Percentiles rank a stretch among this genome's conserved stretches.
These are phyloP conservation scores for Ceriops tagal DNA, from an alignment of 345 rosid species.

Conservation along the genomic window DNA sequence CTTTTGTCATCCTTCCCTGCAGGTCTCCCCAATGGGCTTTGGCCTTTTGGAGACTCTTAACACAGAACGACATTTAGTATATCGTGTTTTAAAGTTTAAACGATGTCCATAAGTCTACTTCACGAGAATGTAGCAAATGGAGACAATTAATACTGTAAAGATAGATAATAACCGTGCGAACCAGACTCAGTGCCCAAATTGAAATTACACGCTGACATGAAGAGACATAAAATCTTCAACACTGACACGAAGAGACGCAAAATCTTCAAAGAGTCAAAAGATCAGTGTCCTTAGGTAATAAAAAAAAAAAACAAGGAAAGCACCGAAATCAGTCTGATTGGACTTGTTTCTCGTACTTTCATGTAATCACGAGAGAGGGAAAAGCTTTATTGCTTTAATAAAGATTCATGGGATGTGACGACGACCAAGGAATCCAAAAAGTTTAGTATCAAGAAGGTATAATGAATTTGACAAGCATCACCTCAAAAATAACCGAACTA, in stretches of 20 bases:
- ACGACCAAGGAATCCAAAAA: neutral
- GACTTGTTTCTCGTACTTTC: neutral
- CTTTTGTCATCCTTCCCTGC: constrained; percentile 41
- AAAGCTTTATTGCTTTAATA: neutral
- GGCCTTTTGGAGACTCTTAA: constrained; percentile 62
- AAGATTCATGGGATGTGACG: constrained; percentile 1
- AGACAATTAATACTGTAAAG: neutral
- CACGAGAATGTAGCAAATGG: neutral
- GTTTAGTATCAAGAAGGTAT: neutral
- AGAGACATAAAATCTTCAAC: neutral
- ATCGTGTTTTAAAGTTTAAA: too few relatives aligned
- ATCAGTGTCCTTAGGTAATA: too few relatives aligned
- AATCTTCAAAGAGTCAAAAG: neutral
- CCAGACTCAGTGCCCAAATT: neutral
- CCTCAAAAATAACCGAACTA: neutral
- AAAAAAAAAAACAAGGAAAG: too few relatives aligned
- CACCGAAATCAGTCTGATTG: too few relatives aligned
- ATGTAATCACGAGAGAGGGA: neutral
- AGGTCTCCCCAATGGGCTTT: constrained; percentile 38
- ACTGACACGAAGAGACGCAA: neutral
- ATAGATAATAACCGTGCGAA: neutral
- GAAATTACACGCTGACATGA: neutral
- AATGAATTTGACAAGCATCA: neutral
- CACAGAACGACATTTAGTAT: constrained; percentile 10
- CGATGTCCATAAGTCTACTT: too few relatives aligned